Percentiles rank a stretch among this genome's conserved stretches.
Conservation (phyloP, 305 asterid genomes). For the Solanum hybrid region DNA sequence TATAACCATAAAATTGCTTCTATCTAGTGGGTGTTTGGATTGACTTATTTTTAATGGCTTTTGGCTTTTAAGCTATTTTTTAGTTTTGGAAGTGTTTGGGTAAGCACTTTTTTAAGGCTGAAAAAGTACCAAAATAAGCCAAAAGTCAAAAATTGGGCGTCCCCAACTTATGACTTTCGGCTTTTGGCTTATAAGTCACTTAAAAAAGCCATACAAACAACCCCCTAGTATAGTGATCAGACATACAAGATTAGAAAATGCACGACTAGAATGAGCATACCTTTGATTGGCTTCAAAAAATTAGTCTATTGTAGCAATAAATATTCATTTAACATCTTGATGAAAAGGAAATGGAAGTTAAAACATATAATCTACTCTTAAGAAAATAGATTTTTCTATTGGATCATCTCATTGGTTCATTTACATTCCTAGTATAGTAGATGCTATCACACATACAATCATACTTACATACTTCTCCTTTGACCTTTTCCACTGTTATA, state of each 20-base stretch:
- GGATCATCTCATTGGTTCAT: not conserved
- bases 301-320: not conserved
- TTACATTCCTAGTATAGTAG: not conserved
- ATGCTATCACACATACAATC: not conserved
- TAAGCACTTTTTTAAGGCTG: not conserved
- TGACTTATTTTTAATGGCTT: not conserved
- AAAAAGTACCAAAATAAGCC: not conserved
- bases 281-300: not conserved
- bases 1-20: not conserved
- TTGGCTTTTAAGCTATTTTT: not conserved
- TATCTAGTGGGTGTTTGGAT: not conserved
- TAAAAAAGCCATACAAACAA: not conserved
- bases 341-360: not conserved
- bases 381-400: not conserved
- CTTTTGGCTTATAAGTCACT: not conserved
- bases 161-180: not conserved
- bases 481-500: not conserved
- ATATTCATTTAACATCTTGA: not conserved
- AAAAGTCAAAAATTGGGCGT: not conserved
- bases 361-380: not conserved
- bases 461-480: not conserved
- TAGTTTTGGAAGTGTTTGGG: not conserved
- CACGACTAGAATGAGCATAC: not conserved
- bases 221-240: not conserved
- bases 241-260: not conserved